phyloP scores from a whole-genome alignment of 768 basidiomycete species.

The Strobilomyces confusus region DNA sequence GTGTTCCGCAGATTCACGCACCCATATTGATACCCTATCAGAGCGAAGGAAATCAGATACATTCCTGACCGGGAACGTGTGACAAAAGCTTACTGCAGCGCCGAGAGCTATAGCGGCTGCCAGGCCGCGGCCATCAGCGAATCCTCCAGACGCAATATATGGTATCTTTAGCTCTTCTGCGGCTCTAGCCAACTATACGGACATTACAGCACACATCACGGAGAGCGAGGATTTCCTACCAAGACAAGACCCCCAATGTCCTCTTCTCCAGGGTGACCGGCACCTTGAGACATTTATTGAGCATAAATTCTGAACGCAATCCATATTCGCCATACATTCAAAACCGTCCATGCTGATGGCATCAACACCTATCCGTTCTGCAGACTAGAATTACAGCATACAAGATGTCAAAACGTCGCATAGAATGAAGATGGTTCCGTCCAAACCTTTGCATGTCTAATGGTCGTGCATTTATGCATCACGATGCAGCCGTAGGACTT shows the following conservation, averaged over 20 bases:
- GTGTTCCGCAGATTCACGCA: constrained; percentile 7
- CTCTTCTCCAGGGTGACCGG: constrained; percentile 92
- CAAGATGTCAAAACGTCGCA: neutral
- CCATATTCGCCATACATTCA: constrained; percentile 56
- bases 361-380: constrained; percentile 80
- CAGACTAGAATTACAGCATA: constrained; percentile 36
- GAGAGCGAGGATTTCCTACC: constrained; percentile 36
- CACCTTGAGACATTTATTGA: constrained; percentile 48
- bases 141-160: constrained; percentile 87
- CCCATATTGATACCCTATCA: constrained; percentile 84
- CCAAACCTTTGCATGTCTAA: constrained; percentile 76
- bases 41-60: neutral
- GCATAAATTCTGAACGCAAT: neutral
- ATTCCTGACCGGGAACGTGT: neutral
- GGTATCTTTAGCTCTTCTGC: constrained; percentile 80
- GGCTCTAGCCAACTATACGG: constrained; percentile 72
- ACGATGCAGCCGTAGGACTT: constrained; percentile 76
- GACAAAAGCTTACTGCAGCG: constrained; percentile 53
- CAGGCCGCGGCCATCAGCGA: constrained; percentile 82
- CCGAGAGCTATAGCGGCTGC: constrained; percentile 80
- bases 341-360: constrained; percentile 87
- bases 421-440: constrained; percentile 26
- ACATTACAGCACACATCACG: neutral
- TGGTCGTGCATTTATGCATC: constrained; percentile 87
- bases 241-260: constrained; percentile 87